Percentiles rank a stretch among this genome's conserved stretches.
These are phyloP conservation scores for Solanum raphanifolium DNA, from an alignment of 257 asterid genomes.

Conservation along the genomic window DNA sequence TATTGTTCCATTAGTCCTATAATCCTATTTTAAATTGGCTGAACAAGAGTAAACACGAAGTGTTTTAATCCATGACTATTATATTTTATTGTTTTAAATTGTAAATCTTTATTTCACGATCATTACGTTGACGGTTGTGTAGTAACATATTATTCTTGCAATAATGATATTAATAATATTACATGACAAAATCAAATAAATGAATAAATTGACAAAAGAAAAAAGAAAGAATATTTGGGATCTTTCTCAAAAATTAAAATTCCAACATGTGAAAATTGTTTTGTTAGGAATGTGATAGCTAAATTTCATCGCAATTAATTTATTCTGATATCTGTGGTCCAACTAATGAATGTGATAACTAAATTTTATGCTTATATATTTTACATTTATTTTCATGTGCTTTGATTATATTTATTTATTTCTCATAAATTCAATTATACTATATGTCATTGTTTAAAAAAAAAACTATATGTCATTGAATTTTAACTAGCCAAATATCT, in stretches of 20 bases:
- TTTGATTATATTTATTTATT: background rate
- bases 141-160: background rate
- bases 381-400: fast-evolving
- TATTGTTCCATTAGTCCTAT: too few species aligned
- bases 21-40: too few species aligned
- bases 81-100: too few species aligned
- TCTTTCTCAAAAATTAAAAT: background rate
- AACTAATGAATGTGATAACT: background rate
- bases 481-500: too few species aligned
- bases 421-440: background rate
- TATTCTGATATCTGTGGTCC: background rate
- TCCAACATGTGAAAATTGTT: background rate
- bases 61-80: too few species aligned
- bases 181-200: background rate
- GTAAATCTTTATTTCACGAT: background rate
- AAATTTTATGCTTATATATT: background rate
- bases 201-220: background rate
- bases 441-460: too few species aligned
- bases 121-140: background rate
- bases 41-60: background rate
- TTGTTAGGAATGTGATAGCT: background rate
- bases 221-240: background rate
- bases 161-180: background rate
- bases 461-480: too few species aligned
- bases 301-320: background rate